Conservation (phyloP, 2,329 filamentous ascomycete genomes). For the Capronia coronata region DNA sequence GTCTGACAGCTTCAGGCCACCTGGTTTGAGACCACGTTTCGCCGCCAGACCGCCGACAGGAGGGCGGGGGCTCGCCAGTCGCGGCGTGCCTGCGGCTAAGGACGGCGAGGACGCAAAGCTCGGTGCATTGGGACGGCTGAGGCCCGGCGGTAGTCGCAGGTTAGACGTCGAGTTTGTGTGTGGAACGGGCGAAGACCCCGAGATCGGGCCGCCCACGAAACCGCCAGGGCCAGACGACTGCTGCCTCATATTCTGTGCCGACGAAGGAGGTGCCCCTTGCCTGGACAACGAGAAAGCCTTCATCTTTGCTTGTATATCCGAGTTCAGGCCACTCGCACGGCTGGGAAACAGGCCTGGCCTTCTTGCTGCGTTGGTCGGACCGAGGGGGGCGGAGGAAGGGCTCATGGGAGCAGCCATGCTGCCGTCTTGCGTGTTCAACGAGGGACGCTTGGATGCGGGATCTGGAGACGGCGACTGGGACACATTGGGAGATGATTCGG, state of each 20-base stretch:
- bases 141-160: slow-evolving; percentile 15
- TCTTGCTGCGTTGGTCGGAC: slow-evolving; percentile 64
- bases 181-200: slow-evolving; percentile 27
- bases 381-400: slow-evolving; percentile 75
- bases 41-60: slow-evolving; percentile 43
- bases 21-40: slow-evolving; percentile 41
- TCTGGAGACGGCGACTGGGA: slow-evolving; percentile 6
- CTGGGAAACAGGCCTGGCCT: slow-evolving; percentile 43
- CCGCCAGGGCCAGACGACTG: neutral
- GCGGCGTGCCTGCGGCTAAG: slow-evolving; percentile 38
- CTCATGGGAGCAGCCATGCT: slow-evolving; percentile 50
- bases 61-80: slow-evolving; percentile 31
- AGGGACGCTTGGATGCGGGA: slow-evolving; percentile 14
- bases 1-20: slow-evolving; percentile 45
- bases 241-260: slow-evolving; percentile 20
- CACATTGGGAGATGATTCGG: slow-evolving; percentile 4
- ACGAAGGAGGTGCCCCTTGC: slow-evolving; percentile 26
- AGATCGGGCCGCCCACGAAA: slow-evolving; percentile 29
- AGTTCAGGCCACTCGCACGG: slow-evolving; percentile 48
- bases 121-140: slow-evolving; percentile 31
- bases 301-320: slow-evolving; percentile 63
- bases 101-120: slow-evolving; percentile 39
- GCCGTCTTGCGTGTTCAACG: slow-evolving; percentile 7
- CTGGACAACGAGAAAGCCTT: slow-evolving; percentile 62
- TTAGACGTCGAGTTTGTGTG: slow-evolving; percentile 12